Evolutionary conservation across 179 eudicot species (phyloP), one percentile per base, ranked within the genome.

Genomic region (Heliamphora pulchella): DNA sequence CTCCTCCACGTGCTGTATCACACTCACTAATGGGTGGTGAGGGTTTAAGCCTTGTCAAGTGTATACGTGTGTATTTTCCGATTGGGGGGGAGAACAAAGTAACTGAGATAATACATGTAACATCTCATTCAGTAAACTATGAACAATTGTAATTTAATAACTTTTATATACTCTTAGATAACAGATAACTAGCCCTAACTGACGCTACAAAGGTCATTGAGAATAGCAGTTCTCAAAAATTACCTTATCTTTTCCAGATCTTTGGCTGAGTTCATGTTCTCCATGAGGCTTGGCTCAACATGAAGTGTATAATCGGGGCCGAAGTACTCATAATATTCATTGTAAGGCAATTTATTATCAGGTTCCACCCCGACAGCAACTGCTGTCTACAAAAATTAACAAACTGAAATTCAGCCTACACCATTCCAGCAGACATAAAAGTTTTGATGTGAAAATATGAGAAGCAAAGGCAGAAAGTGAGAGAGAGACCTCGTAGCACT

Each of bases 341-440:
- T 93, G 91, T 91, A 95, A n/a, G 98, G 98, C 87, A 95, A 85
- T 68, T 89, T 90, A 80, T 93, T 93, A 76, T 94, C 98, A 76
- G 97, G 98, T 76, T 95, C 98, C 73, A 95, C 94, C 65, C 93
- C 98, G 77, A 94, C 93, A 13, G 98, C 98, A 73, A 95, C 96
- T 54, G 98, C 98, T 48, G 98, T 91, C 98, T 95, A 89, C 81
- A 85, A 78, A 43, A 84, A 75, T 50, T 14, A 73, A 85, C 8
- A 81, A 39, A 76, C 8, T 43, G 20, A 61, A 73, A 57, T 10
- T 80, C 54, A 69, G 74, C 43, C 22, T 66, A 76, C 44, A 74
- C 8, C 46, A 72, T 55, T 71, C 58, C 8, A 10, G 14, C 20
- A 71, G 3, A 71, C 22, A 64, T 31, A 63, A 41, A 22, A 7